These are phyloP conservation scores for Chenopodium quinoa DNA, from an alignment of 148 eudicot genomes.

Conservation along the genomic window DNA sequence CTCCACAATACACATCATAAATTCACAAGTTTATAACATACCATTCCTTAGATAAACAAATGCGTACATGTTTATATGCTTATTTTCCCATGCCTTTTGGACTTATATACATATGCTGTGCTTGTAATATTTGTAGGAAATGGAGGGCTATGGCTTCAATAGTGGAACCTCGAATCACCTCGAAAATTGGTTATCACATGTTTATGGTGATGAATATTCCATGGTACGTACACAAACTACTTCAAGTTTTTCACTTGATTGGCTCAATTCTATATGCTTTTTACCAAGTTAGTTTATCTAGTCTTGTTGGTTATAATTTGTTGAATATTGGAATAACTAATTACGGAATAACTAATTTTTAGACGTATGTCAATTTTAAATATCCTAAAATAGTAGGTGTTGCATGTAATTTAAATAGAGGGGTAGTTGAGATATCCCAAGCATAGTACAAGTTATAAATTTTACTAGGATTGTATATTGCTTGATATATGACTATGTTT, in stretches of 20 bases:
- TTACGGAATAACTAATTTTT: too few species aligned
- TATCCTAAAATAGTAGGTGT: too few species aligned
- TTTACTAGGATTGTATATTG: too few species aligned
- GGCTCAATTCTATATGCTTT: too few species aligned
- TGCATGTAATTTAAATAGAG: too few species aligned
- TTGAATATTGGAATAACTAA: not conserved
- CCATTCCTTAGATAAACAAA: too few species aligned
- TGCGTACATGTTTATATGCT: too few species aligned
- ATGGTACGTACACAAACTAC: slow-evolving; percentile 11
- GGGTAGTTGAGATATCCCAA: too few species aligned
- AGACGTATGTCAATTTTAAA: too few species aligned
- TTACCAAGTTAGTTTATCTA: not conserved
- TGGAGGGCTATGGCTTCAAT: not conserved
- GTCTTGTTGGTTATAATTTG: not conserved
- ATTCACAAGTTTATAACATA: too few species aligned
- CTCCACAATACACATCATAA: too few species aligned
- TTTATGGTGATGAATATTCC: not conserved
- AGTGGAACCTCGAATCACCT: not conserved
- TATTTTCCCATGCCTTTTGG: not conserved
- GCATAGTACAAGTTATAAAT: too few species aligned
- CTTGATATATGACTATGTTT: not conserved
- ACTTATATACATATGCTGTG: not conserved
- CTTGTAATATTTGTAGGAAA: slow-evolving; percentile 13
- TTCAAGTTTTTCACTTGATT: not conserved
- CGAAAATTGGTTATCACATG: not conserved